These are phyloP conservation scores for Perilla frutescens DNA, from an alignment of 257 asterid species.

Conservation along the genomic window DNA sequence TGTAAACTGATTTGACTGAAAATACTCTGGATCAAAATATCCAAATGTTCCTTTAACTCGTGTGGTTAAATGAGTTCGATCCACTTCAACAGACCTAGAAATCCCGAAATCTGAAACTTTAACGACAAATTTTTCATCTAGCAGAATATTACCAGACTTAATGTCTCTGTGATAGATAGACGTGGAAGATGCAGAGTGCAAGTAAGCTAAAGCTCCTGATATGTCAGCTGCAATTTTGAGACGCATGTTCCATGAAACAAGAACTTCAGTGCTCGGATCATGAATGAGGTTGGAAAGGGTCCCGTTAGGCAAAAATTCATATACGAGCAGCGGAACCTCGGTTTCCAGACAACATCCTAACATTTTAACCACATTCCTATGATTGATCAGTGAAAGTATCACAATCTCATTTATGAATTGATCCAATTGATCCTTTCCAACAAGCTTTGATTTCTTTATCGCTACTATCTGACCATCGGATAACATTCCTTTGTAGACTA, in stretches of 20 bases:
- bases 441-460: conserved; percentile 32
- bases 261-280: background rate
- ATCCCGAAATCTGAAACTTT: conserved; percentile 30
- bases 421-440: background rate
- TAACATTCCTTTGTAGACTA: too few relatives aligned
- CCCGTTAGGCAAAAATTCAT: conserved; percentile 24
- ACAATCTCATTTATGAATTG: conserved; percentile 26
- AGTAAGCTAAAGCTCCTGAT: conserved; percentile 33
- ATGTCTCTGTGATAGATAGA: conserved; percentile 40
- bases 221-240: conserved; percentile 30
- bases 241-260: conserved; percentile 29
- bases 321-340: conserved; percentile 31
- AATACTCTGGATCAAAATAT: conserved; percentile 39
- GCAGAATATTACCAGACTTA: conserved; percentile 38
- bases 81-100: conserved; percentile 23
- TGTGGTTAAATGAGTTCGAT: conserved; percentile 37
- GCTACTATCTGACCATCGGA: conserved; percentile 34
- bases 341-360: conserved; percentile 34
- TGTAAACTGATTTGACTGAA: too few relatives aligned
- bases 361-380: conserved; percentile 34
- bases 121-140: background rate
- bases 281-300: conserved; percentile 35
- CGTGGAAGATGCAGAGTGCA: conserved; percentile 31
- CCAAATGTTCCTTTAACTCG: conserved; percentile 38
- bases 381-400: conserved; percentile 36